Evolutionary conservation across 208 protist genomes (phyloP).

Genomic region (Acanthamoeba castellanii): DNA sequence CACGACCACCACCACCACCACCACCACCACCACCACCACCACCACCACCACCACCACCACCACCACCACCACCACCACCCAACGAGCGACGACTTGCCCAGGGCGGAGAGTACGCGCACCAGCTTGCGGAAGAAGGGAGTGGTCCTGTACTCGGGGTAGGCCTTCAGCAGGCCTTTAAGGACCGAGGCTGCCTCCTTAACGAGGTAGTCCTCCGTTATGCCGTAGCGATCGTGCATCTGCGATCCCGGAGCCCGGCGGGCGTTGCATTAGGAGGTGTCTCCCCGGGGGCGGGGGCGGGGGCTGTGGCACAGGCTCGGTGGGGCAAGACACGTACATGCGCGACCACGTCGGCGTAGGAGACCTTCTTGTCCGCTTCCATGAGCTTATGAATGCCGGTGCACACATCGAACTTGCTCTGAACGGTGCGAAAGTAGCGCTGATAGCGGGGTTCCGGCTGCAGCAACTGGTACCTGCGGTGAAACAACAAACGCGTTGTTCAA

Average conservation of each 20-base stretch:
- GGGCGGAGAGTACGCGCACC: background rate
- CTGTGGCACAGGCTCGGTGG: background rate
- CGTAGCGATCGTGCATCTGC: slow-evolving; percentile 8
- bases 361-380: background rate
- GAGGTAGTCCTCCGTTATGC: slow-evolving; percentile 7
- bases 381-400: background rate
- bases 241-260: background rate
- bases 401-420: slow-evolving; percentile 48
- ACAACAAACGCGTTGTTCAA: background rate
- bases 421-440: background rate
- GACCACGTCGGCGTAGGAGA: background rate
- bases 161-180: background rate
- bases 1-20: no score
- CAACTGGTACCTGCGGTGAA: slow-evolving; percentile 29
- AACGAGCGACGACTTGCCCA: no score
- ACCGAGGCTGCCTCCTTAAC: background rate
- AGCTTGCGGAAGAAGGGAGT: background rate
- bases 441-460: slow-evolving; percentile 46
- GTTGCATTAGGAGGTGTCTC: background rate
- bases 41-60: no score
- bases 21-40: no score
- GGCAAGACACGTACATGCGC: background rate
- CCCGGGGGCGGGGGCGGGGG: background rate
- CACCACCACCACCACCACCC: no score
- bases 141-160: background rate